Conservation (phyloP, 805 yeast genomes). For the Candida schatavii region DNA sequence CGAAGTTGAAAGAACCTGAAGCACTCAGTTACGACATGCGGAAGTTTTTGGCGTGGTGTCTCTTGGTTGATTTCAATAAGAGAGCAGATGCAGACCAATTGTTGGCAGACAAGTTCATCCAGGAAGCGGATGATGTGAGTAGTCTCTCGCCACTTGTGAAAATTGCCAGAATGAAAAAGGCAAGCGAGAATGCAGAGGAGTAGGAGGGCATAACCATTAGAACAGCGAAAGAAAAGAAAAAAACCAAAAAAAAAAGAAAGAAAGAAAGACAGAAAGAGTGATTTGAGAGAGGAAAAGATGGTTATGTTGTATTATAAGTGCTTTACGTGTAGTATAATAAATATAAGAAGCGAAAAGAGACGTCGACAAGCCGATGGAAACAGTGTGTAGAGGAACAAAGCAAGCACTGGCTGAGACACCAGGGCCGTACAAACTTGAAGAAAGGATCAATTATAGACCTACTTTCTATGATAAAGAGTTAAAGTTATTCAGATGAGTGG, state of each 20-base stretch:
- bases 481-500: too few relatives aligned
- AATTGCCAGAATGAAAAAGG: constrained; percentile 67
- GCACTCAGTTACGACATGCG: constrained; percentile 64
- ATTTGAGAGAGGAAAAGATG: neutral
- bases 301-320: neutral
- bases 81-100: constrained; percentile 78
- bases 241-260: constrained; percentile 28
- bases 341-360: neutral
- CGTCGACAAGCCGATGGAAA: neutral
- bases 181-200: constrained; percentile 18
- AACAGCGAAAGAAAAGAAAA: constrained; percentile 15
- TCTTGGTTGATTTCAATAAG: constrained; percentile 78
- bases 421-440: too few relatives aligned
- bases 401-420: too few relatives aligned
- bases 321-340: neutral
- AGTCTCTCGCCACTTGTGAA: constrained; percentile 72
- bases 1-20: constrained; percentile 86
- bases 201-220: neutral
- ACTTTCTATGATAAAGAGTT: too few relatives aligned
- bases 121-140: constrained; percentile 57
- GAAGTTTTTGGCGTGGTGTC: constrained; percentile 69
- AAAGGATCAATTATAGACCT: too few relatives aligned
- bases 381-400: neutral
- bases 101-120: constrained; percentile 62
- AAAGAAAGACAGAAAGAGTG: neutral